These are phyloP conservation scores for Panaeolus cyanescens DNA, from an alignment of 768 basidiomycete genomes.

Conservation along the genomic window DNA sequence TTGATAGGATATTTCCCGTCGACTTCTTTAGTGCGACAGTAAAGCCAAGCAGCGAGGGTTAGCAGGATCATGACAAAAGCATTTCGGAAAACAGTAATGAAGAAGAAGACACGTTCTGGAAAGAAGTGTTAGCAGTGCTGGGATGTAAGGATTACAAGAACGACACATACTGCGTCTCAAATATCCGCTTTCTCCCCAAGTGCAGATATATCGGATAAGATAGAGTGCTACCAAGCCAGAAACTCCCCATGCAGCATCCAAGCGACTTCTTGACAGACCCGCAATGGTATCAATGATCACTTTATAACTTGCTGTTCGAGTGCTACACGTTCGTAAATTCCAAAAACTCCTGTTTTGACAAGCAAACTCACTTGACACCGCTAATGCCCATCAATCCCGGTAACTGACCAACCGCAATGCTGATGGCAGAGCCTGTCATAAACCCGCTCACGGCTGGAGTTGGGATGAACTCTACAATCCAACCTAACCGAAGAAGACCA, in stretches of 20 bases:
- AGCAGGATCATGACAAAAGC: slow-evolving; percentile 89
- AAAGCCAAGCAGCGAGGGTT: slow-evolving; percentile 87
- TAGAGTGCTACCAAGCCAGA: slow-evolving; percentile 74
- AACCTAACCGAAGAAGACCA: slow-evolving; percentile 87
- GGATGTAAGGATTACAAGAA: not conserved
- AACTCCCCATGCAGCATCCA: slow-evolving; percentile 92
- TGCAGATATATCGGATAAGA: slow-evolving; percentile 61
- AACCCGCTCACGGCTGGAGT: slow-evolving; percentile 84
- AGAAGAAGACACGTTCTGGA: slow-evolving; percentile 72
- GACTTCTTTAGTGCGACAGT: slow-evolving; percentile 63
- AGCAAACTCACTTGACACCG: slow-evolving; percentile 69
- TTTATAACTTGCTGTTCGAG: slow-evolving; percentile 78
- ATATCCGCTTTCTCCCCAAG: slow-evolving; percentile 51
- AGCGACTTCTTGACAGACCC: slow-evolving; percentile 64
- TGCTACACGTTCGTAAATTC: slow-evolving; percentile 45
- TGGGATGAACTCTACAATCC: slow-evolving; percentile 97
- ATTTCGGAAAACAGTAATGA: slow-evolving; percentile 73
- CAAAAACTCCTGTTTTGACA: not conserved
- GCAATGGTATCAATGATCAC: slow-evolving; percentile 95
- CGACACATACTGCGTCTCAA: slow-evolving; percentile 56
- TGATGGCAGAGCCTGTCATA: slow-evolving; percentile 99
- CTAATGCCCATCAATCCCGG: slow-evolving; percentile 88
- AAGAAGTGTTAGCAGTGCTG: not conserved
- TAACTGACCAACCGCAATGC: slow-evolving; percentile 84
- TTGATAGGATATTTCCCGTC: slow-evolving; percentile 80